These are phyloP conservation scores for Theileria equi DNA, from an alignment of 169 alveolate species.

Conservation along the genomic window DNA sequence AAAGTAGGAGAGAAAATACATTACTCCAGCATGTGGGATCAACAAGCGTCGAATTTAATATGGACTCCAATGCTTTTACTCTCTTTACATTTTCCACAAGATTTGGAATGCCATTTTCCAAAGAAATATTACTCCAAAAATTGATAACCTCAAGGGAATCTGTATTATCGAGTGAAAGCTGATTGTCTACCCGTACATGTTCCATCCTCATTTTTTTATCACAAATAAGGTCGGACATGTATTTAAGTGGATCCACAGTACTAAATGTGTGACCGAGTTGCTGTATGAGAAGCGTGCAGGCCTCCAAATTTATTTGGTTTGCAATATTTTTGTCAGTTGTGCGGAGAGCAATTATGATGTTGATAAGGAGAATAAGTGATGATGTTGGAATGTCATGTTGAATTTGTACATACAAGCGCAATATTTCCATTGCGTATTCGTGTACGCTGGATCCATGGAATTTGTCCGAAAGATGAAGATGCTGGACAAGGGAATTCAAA, in stretches of 20 bases:
- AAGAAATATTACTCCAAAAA: constrained; percentile 23
- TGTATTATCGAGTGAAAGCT: no score
- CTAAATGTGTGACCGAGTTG: no score
- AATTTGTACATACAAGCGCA: constrained; percentile 15
- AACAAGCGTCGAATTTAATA: constrained; percentile 9
- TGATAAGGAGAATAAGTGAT: neutral
- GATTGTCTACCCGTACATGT: no score
- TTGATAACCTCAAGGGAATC: no score
- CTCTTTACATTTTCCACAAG: constrained; percentile 7
- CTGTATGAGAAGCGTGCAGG: no score
- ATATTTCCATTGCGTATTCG: constrained; percentile 16
- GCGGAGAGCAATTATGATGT: constrained; percentile 19
- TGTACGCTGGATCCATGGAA: no score
- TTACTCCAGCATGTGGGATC: constrained; percentile 29
- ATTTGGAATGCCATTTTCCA: constrained; percentile 29
- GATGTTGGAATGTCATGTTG: constrained; percentile 22
- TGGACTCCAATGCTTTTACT: constrained; percentile 3
- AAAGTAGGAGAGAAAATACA: neutral
- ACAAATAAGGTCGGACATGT: no score
- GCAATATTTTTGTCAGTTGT: no score
- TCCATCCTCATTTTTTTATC: no score
- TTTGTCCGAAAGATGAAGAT: no score
- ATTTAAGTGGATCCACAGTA: no score
- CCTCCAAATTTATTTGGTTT: no score
- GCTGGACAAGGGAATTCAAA: neutral